A percentile compares a stretch with the other conserved stretches of the same genome.
Evolutionary conservation across 768 basidiomycete genomes (phyloP).

Genomic region (Kwoniella bestiolae): DNA sequence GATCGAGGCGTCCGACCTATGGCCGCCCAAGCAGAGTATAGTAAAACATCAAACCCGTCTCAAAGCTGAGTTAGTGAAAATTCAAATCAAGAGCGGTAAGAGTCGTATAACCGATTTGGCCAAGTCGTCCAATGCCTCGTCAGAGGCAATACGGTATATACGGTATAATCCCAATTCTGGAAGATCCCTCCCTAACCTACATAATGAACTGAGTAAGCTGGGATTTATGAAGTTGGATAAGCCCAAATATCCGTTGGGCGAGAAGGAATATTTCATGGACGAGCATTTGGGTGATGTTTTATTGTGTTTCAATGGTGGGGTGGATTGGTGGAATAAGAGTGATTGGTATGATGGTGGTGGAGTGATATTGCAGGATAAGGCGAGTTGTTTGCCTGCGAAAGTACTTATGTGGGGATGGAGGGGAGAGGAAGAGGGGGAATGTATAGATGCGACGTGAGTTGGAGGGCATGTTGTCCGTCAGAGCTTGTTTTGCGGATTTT

Average conservation of each 20-base stretch:
- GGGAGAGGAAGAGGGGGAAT: constrained; percentile 59
- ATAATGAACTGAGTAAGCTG: constrained; percentile 23
- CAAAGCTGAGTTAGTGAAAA: constrained; percentile 73
- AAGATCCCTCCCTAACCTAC: constrained; percentile 26
- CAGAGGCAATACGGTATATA: constrained; percentile 53
- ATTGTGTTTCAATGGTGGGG: constrained; percentile 74
- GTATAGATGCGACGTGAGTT: constrained; percentile 81
- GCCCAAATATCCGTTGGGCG: constrained; percentile 37
- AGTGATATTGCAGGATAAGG: constrained; percentile 94
- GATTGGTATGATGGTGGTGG: constrained; percentile 71
- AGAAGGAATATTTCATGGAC: constrained; percentile 68
- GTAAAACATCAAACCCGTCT: constrained; percentile 87
- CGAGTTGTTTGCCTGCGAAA: constrained; percentile 92
- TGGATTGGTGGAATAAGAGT: constrained; percentile 61
- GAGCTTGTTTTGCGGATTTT: too few species aligned
- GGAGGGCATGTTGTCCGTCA: too few species aligned
- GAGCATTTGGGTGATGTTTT: constrained; percentile 81
- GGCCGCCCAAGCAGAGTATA: constrained; percentile 81
- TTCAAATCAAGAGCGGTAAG: constrained; percentile 55
- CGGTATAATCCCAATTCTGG: constrained; percentile 55
- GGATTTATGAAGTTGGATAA: constrained; percentile 27
- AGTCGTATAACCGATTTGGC: constrained; percentile 51
- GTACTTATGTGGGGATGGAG: constrained; percentile 66
- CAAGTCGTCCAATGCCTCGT: constrained; percentile 40
- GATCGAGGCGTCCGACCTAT: constrained; percentile 86